Percentiles rank a stretch among this genome's conserved stretches.
phyloP scores from a whole-genome alignment of 2,329 filamentous ascomycete genomes.

The Botrytis sinoallii region DNA sequence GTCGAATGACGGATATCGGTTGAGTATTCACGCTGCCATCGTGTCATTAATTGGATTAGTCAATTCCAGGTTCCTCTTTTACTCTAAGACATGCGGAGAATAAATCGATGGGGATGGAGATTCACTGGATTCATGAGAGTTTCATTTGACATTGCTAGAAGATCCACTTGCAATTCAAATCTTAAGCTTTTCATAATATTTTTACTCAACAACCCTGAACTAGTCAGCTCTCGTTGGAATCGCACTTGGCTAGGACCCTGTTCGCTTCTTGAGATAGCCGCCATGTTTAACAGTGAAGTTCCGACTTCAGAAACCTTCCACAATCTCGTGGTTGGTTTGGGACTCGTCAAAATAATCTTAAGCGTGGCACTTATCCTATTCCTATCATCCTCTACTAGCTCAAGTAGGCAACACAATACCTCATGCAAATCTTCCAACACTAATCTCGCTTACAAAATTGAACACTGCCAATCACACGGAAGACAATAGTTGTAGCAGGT shows the following conservation, averaged over 20 bases:
- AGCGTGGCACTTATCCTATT: background rate
- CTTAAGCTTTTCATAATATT: background rate
- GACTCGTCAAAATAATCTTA: background rate
- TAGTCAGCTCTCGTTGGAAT: background rate
- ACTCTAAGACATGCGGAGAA: background rate
- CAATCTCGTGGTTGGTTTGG: background rate
- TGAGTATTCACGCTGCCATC: background rate
- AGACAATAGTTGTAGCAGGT: too few relatives aligned
- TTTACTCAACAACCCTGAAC: background rate
- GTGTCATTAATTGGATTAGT: background rate
- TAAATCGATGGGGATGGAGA: background rate
- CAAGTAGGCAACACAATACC: background rate
- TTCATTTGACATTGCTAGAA: background rate
- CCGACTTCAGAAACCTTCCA: background rate
- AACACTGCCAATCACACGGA: too few relatives aligned
- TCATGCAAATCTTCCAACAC: too few relatives aligned
- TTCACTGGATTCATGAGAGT: background rate
- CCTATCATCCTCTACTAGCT: background rate
- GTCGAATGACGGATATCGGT: background rate
- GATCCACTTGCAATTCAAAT: background rate
- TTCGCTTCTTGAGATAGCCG: background rate
- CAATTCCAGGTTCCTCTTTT: background rate
- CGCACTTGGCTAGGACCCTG: background rate
- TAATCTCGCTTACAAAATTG: too few relatives aligned
- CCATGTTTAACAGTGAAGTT: background rate